Evolutionary conservation across 148 eudicot species (phyloP).

Genomic region (Spergularia bocconei): DNA sequence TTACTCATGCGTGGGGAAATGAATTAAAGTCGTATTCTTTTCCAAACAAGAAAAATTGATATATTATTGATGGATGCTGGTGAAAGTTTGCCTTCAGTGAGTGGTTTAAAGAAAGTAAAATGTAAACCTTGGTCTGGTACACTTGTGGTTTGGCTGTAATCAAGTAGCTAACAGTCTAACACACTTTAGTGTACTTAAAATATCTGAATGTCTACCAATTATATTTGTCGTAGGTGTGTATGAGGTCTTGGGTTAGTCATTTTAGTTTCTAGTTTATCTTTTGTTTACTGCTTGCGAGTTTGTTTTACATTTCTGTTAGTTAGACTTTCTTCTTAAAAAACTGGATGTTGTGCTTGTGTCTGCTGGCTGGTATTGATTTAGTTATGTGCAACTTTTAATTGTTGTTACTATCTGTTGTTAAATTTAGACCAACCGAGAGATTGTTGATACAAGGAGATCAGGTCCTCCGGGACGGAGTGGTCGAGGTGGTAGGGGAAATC

Average conservation of each 20-base stretch:
- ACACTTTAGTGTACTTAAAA: background rate
- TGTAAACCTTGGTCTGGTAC: background rate
- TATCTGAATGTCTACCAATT: background rate
- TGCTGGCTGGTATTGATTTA: background rate
- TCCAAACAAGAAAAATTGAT: too few species aligned
- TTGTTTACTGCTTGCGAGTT: background rate
- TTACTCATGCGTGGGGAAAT: too few species aligned
- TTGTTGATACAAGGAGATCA: conserved; percentile 41
- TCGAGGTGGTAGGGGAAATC: conserved; percentile 55
- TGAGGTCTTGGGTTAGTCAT: background rate
- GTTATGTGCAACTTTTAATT: background rate
- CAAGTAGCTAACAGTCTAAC: background rate
- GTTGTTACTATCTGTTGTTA: conserved; percentile 21
- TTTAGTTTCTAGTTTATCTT: background rate
- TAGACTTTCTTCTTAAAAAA: background rate
- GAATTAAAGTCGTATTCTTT: too few species aligned
- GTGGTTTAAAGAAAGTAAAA: background rate
- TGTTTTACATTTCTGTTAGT: background rate
- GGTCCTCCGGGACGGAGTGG: conserved; percentile 49
- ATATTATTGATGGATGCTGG: too few species aligned
- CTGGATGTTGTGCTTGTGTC: background rate
- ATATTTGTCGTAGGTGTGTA: background rate
- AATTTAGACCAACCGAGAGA: conserved; percentile 38
- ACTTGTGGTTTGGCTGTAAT: background rate
- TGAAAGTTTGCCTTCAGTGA: too few species aligned